phyloP scores from a whole-genome alignment of 2,329 filamentous ascomycete genomes.

The Lecanicillium sp. region DNA sequence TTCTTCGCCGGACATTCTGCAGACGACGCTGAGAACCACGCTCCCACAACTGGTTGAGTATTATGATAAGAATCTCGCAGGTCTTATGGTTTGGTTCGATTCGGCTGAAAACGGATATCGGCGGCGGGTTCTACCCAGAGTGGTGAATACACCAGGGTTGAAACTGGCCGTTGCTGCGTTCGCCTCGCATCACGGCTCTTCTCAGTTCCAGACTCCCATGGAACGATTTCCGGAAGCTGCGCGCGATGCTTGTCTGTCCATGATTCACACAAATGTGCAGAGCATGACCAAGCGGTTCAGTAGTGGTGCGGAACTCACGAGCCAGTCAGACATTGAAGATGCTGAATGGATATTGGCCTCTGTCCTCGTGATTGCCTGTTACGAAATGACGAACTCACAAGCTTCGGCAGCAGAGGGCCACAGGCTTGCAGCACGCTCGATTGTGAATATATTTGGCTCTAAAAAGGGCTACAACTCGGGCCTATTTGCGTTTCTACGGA shows the following conservation, averaged over 20 bases:
- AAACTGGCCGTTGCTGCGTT: constrained; percentile 20
- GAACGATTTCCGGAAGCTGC: constrained; percentile 17
- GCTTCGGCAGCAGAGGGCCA: constrained; percentile 19
- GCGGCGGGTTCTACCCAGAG: constrained; percentile 17
- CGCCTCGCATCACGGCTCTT: constrained; percentile 19
- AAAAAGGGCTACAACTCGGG: constrained; percentile 12
- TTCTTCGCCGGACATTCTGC: constrained; percentile 2
- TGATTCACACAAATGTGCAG: constrained; percentile 16
- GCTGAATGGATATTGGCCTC: constrained; percentile 22
- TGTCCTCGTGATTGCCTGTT: constrained; percentile 19
- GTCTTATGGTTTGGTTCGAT: constrained; percentile 23
- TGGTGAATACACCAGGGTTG: constrained; percentile 17
- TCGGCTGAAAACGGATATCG: constrained; percentile 21
- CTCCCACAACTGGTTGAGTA: constrained; percentile 18
- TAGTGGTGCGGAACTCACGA: constrained; percentile 14
- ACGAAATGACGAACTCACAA: constrained; percentile 20
- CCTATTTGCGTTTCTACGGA: constrained; percentile 19
- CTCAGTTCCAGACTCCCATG: constrained; percentile 13
- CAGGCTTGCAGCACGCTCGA: constrained; percentile 18
- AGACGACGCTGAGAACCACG: constrained; percentile 9
- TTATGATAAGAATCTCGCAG: constrained; percentile 19
- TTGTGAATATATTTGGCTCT: constrained; percentile 19
- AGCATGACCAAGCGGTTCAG: constrained; percentile 17
- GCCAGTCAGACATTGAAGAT: constrained; percentile 15
- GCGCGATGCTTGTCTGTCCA: constrained; percentile 17